These are phyloP conservation scores for Pleurozium schreberi DNA, from an alignment of 225 moss, liverwort and hornwort species.

Conservation along the genomic window DNA sequence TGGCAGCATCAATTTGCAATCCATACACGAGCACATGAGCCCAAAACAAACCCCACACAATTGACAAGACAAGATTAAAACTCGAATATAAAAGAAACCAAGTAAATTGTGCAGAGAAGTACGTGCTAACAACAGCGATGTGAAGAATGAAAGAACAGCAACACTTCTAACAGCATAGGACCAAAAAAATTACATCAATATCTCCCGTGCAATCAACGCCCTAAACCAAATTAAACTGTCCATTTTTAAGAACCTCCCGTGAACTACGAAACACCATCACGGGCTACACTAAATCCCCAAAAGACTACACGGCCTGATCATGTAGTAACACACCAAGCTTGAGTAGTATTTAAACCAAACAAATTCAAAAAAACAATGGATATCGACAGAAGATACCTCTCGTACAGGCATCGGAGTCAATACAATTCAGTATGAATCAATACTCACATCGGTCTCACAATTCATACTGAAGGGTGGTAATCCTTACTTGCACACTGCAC, in stretches of 20 bases:
- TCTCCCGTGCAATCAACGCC: not conserved
- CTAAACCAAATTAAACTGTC: not conserved
- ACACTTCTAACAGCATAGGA: not conserved
- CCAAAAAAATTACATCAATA: not conserved
- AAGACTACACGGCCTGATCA: not conserved
- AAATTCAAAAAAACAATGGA: not conserved
- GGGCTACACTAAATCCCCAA: not conserved
- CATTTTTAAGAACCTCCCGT: not conserved
- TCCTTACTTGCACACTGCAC: conserved; percentile 91
- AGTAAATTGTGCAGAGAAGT: not conserved
- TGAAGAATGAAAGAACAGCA: not conserved
- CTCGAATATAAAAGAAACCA: not conserved
- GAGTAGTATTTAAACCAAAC: not conserved
- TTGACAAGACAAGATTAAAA: not conserved
- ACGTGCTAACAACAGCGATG: not conserved
- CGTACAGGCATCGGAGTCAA: not conserved
- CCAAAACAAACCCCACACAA: not conserved
- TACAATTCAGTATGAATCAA: too few relatives aligned
- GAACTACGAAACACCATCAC: not conserved
- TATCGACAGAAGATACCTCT: not conserved
- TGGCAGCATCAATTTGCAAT: conserved; percentile 94
- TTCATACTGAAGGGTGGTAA: not conserved
- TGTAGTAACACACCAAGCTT: not conserved
- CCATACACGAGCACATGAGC: not conserved
- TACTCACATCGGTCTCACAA: too few relatives aligned